Evolutionary conservation across 768 basidiomycete species (phyloP).

Genomic region (Rhizopogon salebrosus): DNA sequence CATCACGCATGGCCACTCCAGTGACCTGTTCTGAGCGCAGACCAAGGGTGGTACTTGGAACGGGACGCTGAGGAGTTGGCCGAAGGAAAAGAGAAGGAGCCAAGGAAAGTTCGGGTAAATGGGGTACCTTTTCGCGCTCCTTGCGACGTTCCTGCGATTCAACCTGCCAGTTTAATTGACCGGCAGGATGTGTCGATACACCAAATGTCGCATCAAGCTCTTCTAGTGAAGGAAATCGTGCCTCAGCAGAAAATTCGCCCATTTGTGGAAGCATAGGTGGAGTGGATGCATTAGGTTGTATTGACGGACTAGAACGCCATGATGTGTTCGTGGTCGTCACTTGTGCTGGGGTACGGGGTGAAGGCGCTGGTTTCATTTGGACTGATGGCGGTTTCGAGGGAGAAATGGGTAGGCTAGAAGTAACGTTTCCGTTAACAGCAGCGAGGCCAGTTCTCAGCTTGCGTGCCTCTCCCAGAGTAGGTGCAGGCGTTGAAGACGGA

Average conservation of each 20-base stretch:
- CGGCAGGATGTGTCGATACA: conserved; percentile 16
- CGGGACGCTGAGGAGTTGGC: conserved; percentile 14
- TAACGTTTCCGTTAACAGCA: conserved; percentile 33
- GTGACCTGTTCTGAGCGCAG: conserved; percentile 55
- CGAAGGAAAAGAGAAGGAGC: conserved; percentile 18
- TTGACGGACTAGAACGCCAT: conserved; percentile 14
- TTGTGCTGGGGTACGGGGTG: conserved; percentile 22
- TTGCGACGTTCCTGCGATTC: conserved; percentile 4
- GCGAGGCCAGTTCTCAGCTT: conserved; percentile 68
- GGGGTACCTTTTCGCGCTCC: conserved; percentile 13
- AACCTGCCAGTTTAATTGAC: conserved; percentile 11
- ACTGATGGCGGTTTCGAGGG: conserved; percentile 13
- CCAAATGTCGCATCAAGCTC: conserved; percentile 62
- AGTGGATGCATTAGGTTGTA: conserved; percentile 21
- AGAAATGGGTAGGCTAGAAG: conserved; percentile 11
- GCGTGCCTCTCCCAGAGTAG: conserved; percentile 73
- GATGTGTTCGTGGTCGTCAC: conserved; percentile 11
- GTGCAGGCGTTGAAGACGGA: conserved; percentile 41
- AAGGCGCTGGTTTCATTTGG: conserved; percentile 19
- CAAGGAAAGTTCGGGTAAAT: conserved; percentile 17
- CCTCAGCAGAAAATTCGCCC: conserved; percentile 51
- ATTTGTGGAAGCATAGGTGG: conserved; percentile 28
- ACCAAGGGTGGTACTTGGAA: conserved; percentile 20
- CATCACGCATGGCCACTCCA: conserved; percentile 46
- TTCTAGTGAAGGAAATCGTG: conserved; percentile 84